Conservation (phyloP, 1,139 yeast genomes). For the Geotrichum bryndzae region DNA sequence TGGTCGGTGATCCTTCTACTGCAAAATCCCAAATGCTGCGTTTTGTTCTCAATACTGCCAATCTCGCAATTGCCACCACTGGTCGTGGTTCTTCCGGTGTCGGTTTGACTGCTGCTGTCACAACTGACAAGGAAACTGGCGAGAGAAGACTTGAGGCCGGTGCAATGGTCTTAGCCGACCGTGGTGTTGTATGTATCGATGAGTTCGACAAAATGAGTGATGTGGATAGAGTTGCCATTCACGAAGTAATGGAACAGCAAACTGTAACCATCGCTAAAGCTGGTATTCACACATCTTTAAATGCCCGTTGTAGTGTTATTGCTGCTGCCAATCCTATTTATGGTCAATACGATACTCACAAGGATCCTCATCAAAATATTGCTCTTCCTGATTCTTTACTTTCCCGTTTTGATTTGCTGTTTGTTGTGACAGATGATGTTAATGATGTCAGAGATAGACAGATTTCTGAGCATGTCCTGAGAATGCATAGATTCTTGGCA, state of each 20-base stretch:
- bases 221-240: conserved; percentile 94
- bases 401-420: conserved; percentile 92
- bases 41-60: conserved; percentile 89
- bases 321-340: conserved; percentile 98
- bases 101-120: conserved; percentile 98
- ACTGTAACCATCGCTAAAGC: conserved; percentile 98
- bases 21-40: conserved; percentile 95
- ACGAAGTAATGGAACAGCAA: conserved; percentile 99
- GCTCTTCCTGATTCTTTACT: conserved; percentile 94
- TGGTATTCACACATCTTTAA: conserved; percentile 92
- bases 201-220: conserved; percentile 98
- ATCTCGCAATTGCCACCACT: conserved; percentile 94
- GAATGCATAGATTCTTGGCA: conserved; percentile 87
- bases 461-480: conserved; percentile 88
- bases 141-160: conserved; percentile 97
- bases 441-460: conserved; percentile 78
- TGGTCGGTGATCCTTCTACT: conserved; percentile 99
- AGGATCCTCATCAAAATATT: conserved; percentile 93
- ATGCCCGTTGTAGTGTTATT: conserved; percentile 94
- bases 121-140: conserved; percentile 94
- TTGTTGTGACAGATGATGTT: conserved; percentile 94
- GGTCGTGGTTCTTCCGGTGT: conserved; percentile 99
- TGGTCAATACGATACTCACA: conserved; percentile 94
- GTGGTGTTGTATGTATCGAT: conserved; percentile 97
- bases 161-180: conserved; percentile 97